Conservation (phyloP, 116 monocot species). For the Phalaenopsis hybrid region DNA sequence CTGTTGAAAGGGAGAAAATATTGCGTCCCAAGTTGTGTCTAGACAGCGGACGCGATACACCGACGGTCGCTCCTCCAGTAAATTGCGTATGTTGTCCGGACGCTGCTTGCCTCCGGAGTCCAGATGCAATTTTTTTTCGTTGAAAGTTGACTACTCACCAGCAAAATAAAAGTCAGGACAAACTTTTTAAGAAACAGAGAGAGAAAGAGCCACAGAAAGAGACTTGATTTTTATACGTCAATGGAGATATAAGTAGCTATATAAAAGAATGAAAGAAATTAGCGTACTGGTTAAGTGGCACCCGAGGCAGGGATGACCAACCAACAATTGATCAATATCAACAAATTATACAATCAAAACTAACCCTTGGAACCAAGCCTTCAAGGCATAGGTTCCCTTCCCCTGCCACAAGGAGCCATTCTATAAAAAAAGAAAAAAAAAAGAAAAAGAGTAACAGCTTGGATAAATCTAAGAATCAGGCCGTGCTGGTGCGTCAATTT, state of each 20-base stretch:
- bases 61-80: no score
- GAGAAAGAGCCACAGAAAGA: no score
- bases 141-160: no score
- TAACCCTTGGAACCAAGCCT: background rate
- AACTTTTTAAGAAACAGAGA: no score
- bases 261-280: slow-evolving; percentile 8
- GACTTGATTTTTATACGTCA: background rate
- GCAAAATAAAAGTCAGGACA: no score
- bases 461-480: slow-evolving; percentile 13
- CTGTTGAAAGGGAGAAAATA: no score
- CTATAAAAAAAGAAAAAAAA: background rate
- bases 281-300: background rate
- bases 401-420: background rate
- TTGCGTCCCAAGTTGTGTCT: no score
- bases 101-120: no score
- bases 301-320: slow-evolving; percentile 1
- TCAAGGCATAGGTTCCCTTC: background rate
- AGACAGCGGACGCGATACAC: no score
- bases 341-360: background rate
- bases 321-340: slow-evolving; percentile 5
- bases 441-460: background rate
- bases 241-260: background rate
- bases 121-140: no score
- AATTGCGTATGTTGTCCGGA: no score
- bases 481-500: slow-evolving; percentile 28